These are phyloP conservation scores for Clavispora carvajalis DNA, from an alignment of 805 yeast species.

Conservation along the genomic window DNA sequence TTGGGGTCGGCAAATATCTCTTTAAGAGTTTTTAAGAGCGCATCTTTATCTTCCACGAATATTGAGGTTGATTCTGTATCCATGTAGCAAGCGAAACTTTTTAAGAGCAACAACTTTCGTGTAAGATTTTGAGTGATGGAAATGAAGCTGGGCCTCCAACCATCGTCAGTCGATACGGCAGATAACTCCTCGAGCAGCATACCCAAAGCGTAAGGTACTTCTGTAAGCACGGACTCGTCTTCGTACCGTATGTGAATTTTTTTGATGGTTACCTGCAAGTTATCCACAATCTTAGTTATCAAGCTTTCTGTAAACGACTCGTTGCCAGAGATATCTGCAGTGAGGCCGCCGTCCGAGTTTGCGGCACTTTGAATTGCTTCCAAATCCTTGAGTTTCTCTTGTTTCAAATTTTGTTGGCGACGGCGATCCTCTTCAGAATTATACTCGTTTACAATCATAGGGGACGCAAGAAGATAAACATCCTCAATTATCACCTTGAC, in stretches of 20 bases:
- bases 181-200: slow-evolving; percentile 78
- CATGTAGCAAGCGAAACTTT: slow-evolving; percentile 77
- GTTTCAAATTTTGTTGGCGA: slow-evolving; percentile 57
- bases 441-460: slow-evolving; percentile 54
- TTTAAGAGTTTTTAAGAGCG: slow-evolving; percentile 45
- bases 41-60: slow-evolving; percentile 42
- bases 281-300: slow-evolving; percentile 86
- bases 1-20: slow-evolving; percentile 31
- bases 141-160: slow-evolving; percentile 83
- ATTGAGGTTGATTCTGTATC: slow-evolving; percentile 59
- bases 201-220: slow-evolving; percentile 76
- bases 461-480: slow-evolving; percentile 76
- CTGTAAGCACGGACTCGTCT: slow-evolving; percentile 67
- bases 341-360: slow-evolving; percentile 21
- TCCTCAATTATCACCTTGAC: slow-evolving; percentile 85
- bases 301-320: slow-evolving; percentile 84
- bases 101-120: slow-evolving; percentile 70
- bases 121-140: slow-evolving; percentile 63
- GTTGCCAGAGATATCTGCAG: slow-evolving; percentile 40
- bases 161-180: slow-evolving; percentile 81
- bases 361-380: slow-evolving; percentile 55
- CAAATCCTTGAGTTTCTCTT: slow-evolving; percentile 60
- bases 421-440: slow-evolving; percentile 54
- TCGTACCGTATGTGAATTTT: slow-evolving; percentile 92
- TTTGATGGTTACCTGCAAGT: slow-evolving; percentile 83